These are phyloP conservation scores for Geranium rotundifolium DNA, from an alignment of 345 rosid species.

Conservation along the genomic window DNA sequence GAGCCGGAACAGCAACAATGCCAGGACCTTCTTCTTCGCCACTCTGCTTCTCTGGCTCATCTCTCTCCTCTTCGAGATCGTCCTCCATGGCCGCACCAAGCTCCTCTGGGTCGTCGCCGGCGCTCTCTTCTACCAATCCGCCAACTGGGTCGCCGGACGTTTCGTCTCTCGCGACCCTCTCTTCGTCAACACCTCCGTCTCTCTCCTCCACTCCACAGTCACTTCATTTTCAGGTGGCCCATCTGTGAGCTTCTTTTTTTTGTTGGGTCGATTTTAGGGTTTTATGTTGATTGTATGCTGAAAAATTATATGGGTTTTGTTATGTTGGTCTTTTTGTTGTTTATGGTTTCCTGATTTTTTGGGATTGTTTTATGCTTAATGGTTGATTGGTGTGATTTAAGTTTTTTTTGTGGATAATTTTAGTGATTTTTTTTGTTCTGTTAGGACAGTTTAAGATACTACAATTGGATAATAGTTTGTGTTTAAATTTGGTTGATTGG, in stretches of 20 bases:
- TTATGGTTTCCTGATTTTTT: not conserved
- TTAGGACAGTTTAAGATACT: no score
- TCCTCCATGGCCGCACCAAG: constrained; percentile 44
- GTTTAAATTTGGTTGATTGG: no score
- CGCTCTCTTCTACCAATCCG: constrained; percentile 47
- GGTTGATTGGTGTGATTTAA: not conserved
- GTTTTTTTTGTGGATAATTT: not conserved
- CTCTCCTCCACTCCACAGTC: constrained; percentile 72
- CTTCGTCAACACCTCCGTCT: constrained; percentile 77
- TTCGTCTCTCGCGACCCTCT: constrained; percentile 69
- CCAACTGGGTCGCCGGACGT: constrained; percentile 51
- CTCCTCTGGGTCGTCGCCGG: constrained; percentile 47
- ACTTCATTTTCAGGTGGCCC: constrained; percentile 65
- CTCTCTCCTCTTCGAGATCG: constrained; percentile 67
- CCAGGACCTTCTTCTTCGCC: constrained; percentile 54
- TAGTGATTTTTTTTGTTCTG: no score
- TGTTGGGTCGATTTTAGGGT: not conserved
- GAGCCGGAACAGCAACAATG: constrained; percentile 24
- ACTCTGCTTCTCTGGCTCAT: constrained; percentile 77
- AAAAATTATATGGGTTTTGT: not conserved
- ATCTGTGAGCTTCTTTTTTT: not conserved
- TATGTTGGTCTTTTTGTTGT: not conserved
- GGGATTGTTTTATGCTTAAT: not conserved
- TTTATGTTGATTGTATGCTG: not conserved
- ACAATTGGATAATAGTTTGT: no score